Evolutionary conservation across 257 asterid species (phyloP).

Genomic region (Parsonsia alboflavescens): DNA sequence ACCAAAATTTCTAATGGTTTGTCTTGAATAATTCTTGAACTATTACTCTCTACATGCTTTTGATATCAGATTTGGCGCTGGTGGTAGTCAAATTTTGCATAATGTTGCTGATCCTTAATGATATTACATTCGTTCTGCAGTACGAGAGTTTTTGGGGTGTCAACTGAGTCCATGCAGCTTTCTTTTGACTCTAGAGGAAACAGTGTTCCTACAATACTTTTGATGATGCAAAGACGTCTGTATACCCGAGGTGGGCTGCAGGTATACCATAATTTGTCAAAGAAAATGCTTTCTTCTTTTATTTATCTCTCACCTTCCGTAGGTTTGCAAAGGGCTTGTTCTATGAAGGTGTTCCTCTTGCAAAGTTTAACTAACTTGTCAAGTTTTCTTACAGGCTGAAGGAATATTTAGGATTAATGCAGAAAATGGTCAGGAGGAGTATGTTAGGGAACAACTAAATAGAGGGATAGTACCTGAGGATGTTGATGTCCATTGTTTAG

Average conservation of each 20-base stretch:
- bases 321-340: not conserved
- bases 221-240: slow-evolving; percentile 81
- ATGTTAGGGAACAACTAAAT: slow-evolving; percentile 35
- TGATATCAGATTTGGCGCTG: not conserved
- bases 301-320: not conserved
- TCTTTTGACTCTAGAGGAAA: slow-evolving; percentile 78
- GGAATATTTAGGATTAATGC: slow-evolving; percentile 42
- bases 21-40: not conserved
- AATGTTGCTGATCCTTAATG: not conserved
- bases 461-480: slow-evolving; percentile 31
- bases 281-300: not conserved
- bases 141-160: slow-evolving; percentile 81
- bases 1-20: not conserved
- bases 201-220: slow-evolving; percentile 71
- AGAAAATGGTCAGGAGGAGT: slow-evolving; percentile 36
- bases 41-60: not conserved
- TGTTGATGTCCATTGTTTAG: slow-evolving; percentile 40
- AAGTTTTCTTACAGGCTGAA: slow-evolving; percentile 28
- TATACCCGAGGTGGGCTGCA: slow-evolving; percentile 69
- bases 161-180: slow-evolving; percentile 90
- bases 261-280: slow-evolving; percentile 30
- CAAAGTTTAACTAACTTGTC: not conserved
- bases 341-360: not conserved
- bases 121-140: slow-evolving; percentile 26
- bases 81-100: not conserved